Evolutionary conservation across 2,329 filamentous ascomycete species (phyloP).

Genomic region (Alternaria sp.): DNA sequence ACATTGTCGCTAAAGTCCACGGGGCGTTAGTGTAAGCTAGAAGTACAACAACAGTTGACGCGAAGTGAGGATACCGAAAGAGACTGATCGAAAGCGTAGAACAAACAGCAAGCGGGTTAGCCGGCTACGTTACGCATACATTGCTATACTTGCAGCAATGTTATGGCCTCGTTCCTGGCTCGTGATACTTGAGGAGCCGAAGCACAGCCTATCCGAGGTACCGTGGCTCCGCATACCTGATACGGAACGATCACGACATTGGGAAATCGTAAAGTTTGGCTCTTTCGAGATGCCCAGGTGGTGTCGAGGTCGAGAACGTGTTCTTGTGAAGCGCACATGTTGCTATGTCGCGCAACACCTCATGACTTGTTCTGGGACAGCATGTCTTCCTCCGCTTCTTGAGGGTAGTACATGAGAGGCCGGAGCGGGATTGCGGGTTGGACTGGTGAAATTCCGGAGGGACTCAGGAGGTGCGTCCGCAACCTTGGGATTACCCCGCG

Average conservation of each 20-base stretch:
- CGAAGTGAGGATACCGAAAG: neutral
- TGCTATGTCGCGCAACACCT: neutral
- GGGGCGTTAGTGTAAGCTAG: neutral
- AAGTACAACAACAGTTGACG: neutral
- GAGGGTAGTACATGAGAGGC: neutral
- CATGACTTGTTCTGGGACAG: neutral
- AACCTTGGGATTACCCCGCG: neutral
- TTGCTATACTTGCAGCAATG: neutral
- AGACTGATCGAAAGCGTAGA: neutral
- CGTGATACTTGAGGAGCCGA: neutral
- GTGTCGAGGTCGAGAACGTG: neutral
- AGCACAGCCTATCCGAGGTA: neutral
- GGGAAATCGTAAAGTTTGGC: neutral
- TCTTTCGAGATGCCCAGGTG: neutral
- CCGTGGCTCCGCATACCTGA: neutral
- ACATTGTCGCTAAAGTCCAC: neutral
- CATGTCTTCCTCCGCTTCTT: neutral
- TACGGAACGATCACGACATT: neutral
- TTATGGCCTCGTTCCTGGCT: neutral
- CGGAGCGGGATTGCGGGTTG: neutral
- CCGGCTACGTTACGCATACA: neutral
- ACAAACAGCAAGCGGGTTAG: neutral
- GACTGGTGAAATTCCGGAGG: neutral
- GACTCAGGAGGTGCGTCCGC: neutral
- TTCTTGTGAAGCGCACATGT: neutral